A percentile compares a stretch with the other conserved stretches of the same genome.
These are phyloP conservation scores for Calonectria ilicicola DNA, from an alignment of 2,329 filamentous ascomycete species.

Conservation along the genomic window DNA sequence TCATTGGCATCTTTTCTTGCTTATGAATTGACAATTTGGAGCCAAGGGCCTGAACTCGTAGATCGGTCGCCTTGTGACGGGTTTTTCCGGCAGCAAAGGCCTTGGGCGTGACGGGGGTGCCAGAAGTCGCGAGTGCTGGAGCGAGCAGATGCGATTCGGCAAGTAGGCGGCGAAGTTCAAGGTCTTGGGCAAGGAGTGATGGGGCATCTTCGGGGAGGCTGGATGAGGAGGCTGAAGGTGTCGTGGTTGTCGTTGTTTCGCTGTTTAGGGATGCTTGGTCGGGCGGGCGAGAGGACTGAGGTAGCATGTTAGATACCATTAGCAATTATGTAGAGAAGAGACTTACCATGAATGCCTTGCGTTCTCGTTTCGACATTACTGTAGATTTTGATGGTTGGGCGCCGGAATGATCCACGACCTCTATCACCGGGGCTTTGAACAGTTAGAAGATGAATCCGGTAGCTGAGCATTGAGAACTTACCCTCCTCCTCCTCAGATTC, in stretches of 20 bases:
- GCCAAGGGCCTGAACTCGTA: conserved; percentile 85
- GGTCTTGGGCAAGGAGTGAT: conserved; percentile 87
- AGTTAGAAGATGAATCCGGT: background rate
- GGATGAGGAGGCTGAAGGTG: conserved; percentile 42
- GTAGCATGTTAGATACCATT: conserved; percentile 14
- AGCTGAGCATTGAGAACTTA: background rate
- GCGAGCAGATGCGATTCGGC: conserved; percentile 89
- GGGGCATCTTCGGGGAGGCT: conserved; percentile 68
- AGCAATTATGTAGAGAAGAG: background rate
- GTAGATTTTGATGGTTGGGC: conserved; percentile 50
- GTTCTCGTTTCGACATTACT: conserved; percentile 73
- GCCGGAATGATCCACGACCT: conserved; percentile 72
- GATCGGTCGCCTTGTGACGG: conserved; percentile 83
- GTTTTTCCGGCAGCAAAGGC: conserved; percentile 73
- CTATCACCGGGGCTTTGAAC: conserved; percentile 53
- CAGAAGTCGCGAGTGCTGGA: conserved; percentile 57
- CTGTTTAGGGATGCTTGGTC: conserved; percentile 44
- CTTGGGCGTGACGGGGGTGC: conserved; percentile 52
- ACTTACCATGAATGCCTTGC: conserved; percentile 81
- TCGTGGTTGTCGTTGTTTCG: conserved; percentile 33
- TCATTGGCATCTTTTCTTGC: conserved; percentile 91
- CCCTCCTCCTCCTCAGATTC: conserved; percentile 39
- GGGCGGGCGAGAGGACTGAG: conserved; percentile 63
- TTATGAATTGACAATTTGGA: conserved; percentile 79
- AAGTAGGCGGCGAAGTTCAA: conserved; percentile 90